These are phyloP conservation scores for Anastatica hierochuntica DNA, from an alignment of 345 rosid species.

Conservation along the genomic window DNA sequence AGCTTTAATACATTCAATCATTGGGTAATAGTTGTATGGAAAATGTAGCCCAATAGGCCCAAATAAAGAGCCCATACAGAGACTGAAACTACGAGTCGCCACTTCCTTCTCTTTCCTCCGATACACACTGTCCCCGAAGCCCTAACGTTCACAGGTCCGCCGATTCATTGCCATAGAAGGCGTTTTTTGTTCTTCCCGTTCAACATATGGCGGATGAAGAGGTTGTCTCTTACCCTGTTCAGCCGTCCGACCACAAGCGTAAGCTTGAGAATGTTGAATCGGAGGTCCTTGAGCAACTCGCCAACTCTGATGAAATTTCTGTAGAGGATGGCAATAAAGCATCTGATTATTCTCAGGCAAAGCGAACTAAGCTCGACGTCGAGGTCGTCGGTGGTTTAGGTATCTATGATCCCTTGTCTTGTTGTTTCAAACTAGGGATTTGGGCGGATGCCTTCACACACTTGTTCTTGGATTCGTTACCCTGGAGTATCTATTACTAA, in stretches of 20 bases:
- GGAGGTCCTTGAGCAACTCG: constrained; percentile 15
- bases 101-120: neutral
- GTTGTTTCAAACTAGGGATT: too few species aligned
- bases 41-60: neutral
- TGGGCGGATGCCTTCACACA: too few species aligned
- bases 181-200: neutral
- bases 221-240: constrained; percentile 20
- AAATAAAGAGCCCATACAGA: neutral
- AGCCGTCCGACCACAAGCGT: constrained; percentile 58
- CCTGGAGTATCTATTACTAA: too few species aligned
- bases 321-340: constrained; percentile 11
- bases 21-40: too few species aligned
- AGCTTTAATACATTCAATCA: too few species aligned
- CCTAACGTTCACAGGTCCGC: constrained; percentile 13
- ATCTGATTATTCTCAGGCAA: constrained; percentile 33
- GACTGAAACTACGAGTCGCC: neutral
- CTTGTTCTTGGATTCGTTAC: too few species aligned
- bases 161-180: neutral
- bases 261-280: constrained; percentile 54
- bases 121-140: neutral
- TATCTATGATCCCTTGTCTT: too few species aligned
- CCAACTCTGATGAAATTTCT: constrained; percentile 12
- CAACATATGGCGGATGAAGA: constrained; percentile 65
- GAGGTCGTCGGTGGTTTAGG: constrained; percentile 39
- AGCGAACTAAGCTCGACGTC: constrained; percentile 45